These are phyloP conservation scores for Tubosaeta sp. DNA, from an alignment of 768 basidiomycete species.

Conservation along the genomic window DNA sequence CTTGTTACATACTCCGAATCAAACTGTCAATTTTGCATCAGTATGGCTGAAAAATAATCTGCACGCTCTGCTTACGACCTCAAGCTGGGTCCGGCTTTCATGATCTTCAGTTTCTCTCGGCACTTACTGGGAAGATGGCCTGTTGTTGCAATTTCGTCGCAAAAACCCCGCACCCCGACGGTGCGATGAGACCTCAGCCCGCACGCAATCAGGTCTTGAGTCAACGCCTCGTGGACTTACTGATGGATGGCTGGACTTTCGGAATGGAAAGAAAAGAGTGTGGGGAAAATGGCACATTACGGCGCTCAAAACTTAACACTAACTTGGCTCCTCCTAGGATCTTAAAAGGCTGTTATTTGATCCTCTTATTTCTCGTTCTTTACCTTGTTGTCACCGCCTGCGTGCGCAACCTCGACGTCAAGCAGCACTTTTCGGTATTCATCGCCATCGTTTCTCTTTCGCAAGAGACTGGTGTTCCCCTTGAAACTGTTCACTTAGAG, in stretches of 20 bases:
- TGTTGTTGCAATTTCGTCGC: constrained; percentile 5
- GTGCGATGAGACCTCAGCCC: neutral
- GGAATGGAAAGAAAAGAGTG: constrained; percentile 16
- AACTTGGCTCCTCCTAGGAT: neutral
- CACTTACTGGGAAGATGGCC: neutral
- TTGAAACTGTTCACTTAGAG: neutral
- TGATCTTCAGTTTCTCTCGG: neutral
- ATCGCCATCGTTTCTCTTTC: neutral
- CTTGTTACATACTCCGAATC: constrained; percentile 1
- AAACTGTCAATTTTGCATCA: constrained; percentile 1
- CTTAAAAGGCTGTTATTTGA: constrained; percentile 6
- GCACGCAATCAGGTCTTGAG: constrained; percentile 5
- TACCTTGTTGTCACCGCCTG: neutral
- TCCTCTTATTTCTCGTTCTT: neutral
- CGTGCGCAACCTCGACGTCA: neutral
- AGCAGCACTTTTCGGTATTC: neutral
- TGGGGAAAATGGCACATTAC: constrained; percentile 11
- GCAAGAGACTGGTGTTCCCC: neutral
- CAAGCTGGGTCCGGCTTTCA: neutral
- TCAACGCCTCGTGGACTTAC: constrained; percentile 21
- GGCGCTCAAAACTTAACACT: constrained; percentile 10
- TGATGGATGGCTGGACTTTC: constrained; percentile 19
- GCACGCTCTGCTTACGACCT: neutral
- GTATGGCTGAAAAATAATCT: neutral
- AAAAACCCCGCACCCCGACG: constrained; percentile 1